Conservation (phyloP, 1,284 basidiomycete species). For the Malassezia sp. region DNA sequence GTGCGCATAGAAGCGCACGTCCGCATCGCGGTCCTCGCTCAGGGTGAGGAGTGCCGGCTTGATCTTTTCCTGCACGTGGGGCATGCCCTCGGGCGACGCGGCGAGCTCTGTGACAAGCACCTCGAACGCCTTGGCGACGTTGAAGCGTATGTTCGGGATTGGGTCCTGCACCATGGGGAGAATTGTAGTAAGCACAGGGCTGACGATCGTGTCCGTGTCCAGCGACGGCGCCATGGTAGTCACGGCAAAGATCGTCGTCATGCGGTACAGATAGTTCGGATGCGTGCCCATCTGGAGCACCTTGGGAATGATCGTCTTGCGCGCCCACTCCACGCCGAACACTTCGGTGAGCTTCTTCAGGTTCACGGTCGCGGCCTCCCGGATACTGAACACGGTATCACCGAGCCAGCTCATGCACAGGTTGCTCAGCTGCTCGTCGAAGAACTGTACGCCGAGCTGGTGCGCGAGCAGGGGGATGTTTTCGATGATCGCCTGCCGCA, state of each 20-base stretch:
- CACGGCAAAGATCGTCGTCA: slow-evolving; percentile 98
- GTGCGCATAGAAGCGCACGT: slow-evolving; percentile 66
- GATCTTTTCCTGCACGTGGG: slow-evolving; percentile 63
- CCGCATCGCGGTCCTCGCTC: slow-evolving; percentile 82
- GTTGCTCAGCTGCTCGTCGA: slow-evolving; percentile 91
- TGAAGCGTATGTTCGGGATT: slow-evolving; percentile 99
- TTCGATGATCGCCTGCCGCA: slow-evolving; percentile 98
- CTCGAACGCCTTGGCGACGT: slow-evolving; percentile 72
- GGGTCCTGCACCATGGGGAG: slow-evolving; percentile 75
- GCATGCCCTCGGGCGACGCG: slow-evolving; percentile 59
- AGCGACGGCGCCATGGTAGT: slow-evolving; percentile 92
- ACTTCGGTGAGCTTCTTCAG: slow-evolving; percentile 95
- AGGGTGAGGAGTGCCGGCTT: slow-evolving; percentile 73
- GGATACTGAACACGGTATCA: slow-evolving; percentile 95
- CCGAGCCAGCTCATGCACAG: slow-evolving; percentile 99
- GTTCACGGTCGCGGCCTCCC: slow-evolving; percentile 93
- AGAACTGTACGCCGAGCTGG: slow-evolving; percentile 91
- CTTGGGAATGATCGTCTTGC: slow-evolving; percentile 85
- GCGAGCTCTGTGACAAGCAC: slow-evolving; percentile 65
- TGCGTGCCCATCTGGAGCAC: slow-evolving; percentile 95
- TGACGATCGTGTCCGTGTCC: slow-evolving; percentile 68
- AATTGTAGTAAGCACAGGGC: slow-evolving; percentile 75
- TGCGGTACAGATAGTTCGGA: slow-evolving; percentile 92
- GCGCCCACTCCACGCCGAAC: slow-evolving; percentile 97
- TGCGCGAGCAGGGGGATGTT: slow-evolving; percentile 93